These are phyloP conservation scores for Toxicodendron radicans DNA, from an alignment of 345 rosid genomes.

Conservation along the genomic window DNA sequence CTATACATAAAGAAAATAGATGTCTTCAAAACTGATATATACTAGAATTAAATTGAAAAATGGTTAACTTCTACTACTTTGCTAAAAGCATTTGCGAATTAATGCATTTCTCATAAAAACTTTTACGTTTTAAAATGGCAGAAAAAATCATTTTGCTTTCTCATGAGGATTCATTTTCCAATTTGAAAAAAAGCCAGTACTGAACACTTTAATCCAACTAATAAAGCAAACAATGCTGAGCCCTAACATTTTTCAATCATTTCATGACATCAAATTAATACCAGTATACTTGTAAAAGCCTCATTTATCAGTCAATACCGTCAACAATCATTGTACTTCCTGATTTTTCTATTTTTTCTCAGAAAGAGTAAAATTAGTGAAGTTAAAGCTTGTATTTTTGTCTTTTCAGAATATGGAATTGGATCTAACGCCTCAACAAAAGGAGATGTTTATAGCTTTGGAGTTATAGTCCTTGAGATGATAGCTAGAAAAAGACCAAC, in stretches of 20 bases:
- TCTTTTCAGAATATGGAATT: slow-evolving; percentile 41
- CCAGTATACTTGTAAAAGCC: neutral
- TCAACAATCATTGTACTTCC: neutral
- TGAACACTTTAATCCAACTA: too few relatives aligned
- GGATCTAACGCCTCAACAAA: slow-evolving; percentile 46
- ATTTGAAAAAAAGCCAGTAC: too few relatives aligned
- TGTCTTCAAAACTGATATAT: neutral
- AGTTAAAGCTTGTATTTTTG: neutral
- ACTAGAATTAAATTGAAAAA: neutral
- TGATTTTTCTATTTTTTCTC: neutral
- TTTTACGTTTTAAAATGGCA: too few relatives aligned
- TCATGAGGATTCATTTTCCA: too few relatives aligned
- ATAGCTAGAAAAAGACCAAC: slow-evolving; percentile 53
- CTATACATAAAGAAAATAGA: neutral
- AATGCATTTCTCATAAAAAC: too few relatives aligned
- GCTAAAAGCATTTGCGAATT: too few relatives aligned
- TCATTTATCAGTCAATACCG: too few relatives aligned
- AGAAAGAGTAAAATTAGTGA: neutral
- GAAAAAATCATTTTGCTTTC: too few relatives aligned
- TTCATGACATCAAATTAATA: neutral
- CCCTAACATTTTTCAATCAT: neutral
- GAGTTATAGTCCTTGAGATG: slow-evolving; percentile 49
- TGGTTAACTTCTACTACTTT: neutral
- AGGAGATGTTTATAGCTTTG: slow-evolving; percentile 59
- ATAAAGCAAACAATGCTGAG: too few relatives aligned